Percentiles rank a stretch among this genome's conserved stretches.
Evolutionary conservation across 2,329 filamentous ascomycete genomes (phyloP).

Genomic region (Macroventuria anomochaeta): DNA sequence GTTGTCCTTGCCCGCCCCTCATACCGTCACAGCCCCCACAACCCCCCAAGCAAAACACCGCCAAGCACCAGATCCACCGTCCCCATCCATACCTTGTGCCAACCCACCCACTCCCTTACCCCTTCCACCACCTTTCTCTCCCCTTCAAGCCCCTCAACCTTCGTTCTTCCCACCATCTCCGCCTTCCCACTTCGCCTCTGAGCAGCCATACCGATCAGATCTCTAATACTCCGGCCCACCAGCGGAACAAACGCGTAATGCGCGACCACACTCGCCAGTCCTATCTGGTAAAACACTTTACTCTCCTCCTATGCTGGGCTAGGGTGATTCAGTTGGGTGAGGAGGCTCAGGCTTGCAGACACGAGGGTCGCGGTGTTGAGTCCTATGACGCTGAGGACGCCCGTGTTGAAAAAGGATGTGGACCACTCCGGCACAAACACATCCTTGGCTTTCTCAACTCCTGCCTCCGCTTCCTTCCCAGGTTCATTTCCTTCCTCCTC

Average conservation of each 20-base stretch:
- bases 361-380: slow-evolving; percentile 26
- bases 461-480: too few species aligned
- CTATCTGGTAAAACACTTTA: slow-evolving; percentile 17
- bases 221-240: slow-evolving; percentile 21
- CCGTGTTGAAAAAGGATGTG: slow-evolving; percentile 29
- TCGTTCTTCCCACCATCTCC: too few species aligned
- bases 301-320: slow-evolving; percentile 5
- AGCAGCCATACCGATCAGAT: slow-evolving; percentile 24
- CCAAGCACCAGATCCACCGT: slow-evolving; percentile 37
- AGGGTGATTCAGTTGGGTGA: background rate
- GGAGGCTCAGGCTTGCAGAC: slow-evolving; percentile 23
- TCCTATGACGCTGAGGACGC: slow-evolving; percentile 25
- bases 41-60: slow-evolving; percentile 25
- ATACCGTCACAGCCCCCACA: slow-evolving; percentile 3
- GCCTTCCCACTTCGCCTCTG: slow-evolving; percentile 1
- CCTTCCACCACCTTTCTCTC: slow-evolving; percentile 13
- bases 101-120: slow-evolving; percentile 29
- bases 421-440: slow-evolving; percentile 26
- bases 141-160: background rate
- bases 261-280: slow-evolving; percentile 24
- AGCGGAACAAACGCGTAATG: slow-evolving; percentile 32
- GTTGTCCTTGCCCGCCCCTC: too few species aligned
- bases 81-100: slow-evolving; percentile 28
- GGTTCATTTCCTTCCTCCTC: background rate
- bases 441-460: slow-evolving; percentile 20